Evolutionary conservation across 768 basidiomycete genomes (phyloP).

Genomic region (Pholiota molesta): DNA sequence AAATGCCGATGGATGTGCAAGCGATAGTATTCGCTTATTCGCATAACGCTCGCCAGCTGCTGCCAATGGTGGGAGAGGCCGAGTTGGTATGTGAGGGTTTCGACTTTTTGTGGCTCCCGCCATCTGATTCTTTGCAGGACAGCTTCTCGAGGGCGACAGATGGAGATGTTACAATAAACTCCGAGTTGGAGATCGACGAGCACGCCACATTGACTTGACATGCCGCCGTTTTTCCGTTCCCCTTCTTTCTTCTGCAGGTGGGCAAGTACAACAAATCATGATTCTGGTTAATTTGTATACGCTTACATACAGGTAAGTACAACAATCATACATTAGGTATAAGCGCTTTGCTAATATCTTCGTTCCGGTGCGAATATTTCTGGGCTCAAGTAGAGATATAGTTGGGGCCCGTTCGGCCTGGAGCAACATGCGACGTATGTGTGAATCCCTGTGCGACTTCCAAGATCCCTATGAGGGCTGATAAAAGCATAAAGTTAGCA

Average conservation of each 20-base stretch:
- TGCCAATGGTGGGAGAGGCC: too few species aligned
- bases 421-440: conserved; percentile 22
- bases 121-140: too few species aligned
- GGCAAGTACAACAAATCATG: not conserved
- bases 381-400: conserved; percentile 22
- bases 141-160: too few species aligned
- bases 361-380: conserved; percentile 19
- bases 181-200: too few species aligned
- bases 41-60: too few species aligned
- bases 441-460: conserved; percentile 22
- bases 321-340: not conserved
- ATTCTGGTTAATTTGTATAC: not conserved
- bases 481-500: not conserved
- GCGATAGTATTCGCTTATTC: too few species aligned
- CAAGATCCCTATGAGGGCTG: conserved; percentile 18
- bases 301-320: not conserved
- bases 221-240: not conserved
- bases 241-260: too few species aligned
- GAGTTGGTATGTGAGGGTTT: too few species aligned
- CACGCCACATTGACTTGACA: not conserved
- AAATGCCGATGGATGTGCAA: too few species aligned
- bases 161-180: too few species aligned
- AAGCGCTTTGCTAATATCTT: not conserved
- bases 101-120: too few species aligned
- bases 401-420: conserved; percentile 18